Percentiles rank a stretch among this genome's conserved stretches.
phyloP scores from a whole-genome alignment of 2,329 filamentous ascomycete genomes.

The Cadophora malorum region DNA sequence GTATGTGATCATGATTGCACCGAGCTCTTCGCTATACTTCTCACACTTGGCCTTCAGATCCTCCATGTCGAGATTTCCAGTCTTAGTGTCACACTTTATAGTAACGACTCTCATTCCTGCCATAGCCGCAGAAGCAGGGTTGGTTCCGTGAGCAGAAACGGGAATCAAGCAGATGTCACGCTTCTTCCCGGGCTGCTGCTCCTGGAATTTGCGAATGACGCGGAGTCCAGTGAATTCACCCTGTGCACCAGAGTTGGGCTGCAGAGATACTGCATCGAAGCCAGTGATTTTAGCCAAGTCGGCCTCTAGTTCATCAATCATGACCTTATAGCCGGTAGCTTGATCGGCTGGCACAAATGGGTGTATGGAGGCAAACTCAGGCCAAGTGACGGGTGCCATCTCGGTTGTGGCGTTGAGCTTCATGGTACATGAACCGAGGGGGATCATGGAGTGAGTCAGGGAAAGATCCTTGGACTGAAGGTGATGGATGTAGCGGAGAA shows the following conservation, averaged over 20 bases:
- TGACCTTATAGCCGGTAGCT: constrained; percentile 69
- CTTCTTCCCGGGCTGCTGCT: constrained; percentile 69
- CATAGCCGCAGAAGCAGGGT: constrained; percentile 95
- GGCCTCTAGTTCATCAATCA: constrained; percentile 75
- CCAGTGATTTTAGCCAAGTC: constrained; percentile 86
- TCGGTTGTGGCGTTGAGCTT: constrained; percentile 94
- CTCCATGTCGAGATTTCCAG: constrained; percentile 86
- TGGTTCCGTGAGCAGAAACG: constrained; percentile 93
- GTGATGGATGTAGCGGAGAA: constrained; percentile 92
- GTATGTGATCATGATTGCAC: constrained; percentile 96
- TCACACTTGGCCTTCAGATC: constrained; percentile 89
- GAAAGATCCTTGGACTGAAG: constrained; percentile 94
- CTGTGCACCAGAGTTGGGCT: constrained; percentile 95
- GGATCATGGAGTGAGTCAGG: constrained; percentile 96
- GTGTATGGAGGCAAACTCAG: constrained; percentile 79
- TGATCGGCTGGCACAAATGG: constrained; percentile 74
- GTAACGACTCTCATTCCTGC: constrained; percentile 92
- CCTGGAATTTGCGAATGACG: constrained; percentile 84
- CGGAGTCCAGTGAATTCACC: constrained; percentile 92
- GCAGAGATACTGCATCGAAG: constrained; percentile 87
- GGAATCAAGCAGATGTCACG: constrained; percentile 94
- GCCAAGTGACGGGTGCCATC: constrained; percentile 85
- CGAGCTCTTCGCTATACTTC: constrained; percentile 84
- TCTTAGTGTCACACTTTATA: constrained; percentile 86
- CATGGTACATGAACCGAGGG: constrained; percentile 96